These are phyloP conservation scores for Earliella scabrosa DNA, from an alignment of 1,284 basidiomycete genomes.

Conservation along the genomic window DNA sequence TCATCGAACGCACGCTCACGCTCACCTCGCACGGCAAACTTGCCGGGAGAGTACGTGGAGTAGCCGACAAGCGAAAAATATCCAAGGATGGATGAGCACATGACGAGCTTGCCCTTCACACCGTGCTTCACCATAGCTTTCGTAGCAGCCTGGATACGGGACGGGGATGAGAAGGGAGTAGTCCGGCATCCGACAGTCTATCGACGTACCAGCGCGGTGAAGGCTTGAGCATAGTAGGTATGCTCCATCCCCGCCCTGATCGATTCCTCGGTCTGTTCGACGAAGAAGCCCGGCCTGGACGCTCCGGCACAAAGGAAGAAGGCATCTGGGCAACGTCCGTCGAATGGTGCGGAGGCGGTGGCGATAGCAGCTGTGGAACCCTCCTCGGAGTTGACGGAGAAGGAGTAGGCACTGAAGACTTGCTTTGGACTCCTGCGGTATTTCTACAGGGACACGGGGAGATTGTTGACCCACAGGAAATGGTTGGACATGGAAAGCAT, in stretches of 20 bases:
- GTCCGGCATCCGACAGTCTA: too few relatives aligned
- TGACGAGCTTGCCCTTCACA: conserved; percentile 72
- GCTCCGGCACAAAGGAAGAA: conserved; percentile 82
- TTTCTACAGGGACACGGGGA: conserved; percentile 41
- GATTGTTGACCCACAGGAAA: not conserved
- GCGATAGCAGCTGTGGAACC: conserved; percentile 63
- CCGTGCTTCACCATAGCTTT: conserved; percentile 71
- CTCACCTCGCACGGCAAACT: conserved; percentile 87
- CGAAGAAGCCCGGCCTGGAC: conserved; percentile 71
- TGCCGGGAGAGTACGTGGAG: conserved; percentile 85
- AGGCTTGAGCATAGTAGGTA: conserved; percentile 76
- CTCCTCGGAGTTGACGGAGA: conserved; percentile 54
- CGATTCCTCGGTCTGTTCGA: conserved; percentile 67
- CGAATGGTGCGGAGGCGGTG: conserved; percentile 57
- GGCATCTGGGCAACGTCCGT: conserved; percentile 67
- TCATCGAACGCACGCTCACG: too few relatives aligned
- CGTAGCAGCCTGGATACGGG: conserved; percentile 74
- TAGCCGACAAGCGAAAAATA: conserved; percentile 87
- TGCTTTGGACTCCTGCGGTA: conserved; percentile 56
- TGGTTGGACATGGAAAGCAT: too few relatives aligned
- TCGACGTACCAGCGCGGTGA: conserved; percentile 70
- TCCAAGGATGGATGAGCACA: conserved; percentile 84
- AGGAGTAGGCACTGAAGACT: conserved; percentile 64
- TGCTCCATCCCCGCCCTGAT: conserved; percentile 65
- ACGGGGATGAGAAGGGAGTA: too few relatives aligned